Evolutionary conservation across 192 early-diverging fungal genomes (phyloP).

Genomic region (Backusella psychrophila): DNA sequence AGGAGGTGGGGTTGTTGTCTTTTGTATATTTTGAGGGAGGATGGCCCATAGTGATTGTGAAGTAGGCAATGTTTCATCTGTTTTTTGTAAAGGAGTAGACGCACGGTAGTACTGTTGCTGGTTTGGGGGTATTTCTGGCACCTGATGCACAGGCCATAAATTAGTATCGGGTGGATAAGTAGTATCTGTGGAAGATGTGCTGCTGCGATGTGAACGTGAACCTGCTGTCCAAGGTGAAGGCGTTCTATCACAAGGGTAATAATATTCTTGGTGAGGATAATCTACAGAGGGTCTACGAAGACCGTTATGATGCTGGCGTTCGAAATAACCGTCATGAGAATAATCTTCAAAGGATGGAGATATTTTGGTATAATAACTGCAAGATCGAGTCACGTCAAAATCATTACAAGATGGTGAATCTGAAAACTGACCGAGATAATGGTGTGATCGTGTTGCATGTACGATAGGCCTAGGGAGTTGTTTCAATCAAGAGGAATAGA

Average conservation of each 20-base stretch:
- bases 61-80: background rate
- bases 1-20: background rate
- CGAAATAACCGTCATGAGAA: slow-evolving; percentile 4
- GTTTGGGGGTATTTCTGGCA: background rate
- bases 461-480: background rate
- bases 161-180: background rate
- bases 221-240: background rate
- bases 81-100: background rate
- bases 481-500: background rate
- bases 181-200: slow-evolving; percentile 9
- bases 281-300: background rate
- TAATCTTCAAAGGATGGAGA: slow-evolving; percentile 2
- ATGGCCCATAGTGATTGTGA: slow-evolving; percentile 22
- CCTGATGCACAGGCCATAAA: slow-evolving; percentile 12
- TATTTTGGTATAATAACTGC: slow-evolving; percentile 2
- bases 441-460: slow-evolving; percentile 7
- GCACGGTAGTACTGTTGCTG: background rate
- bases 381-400: slow-evolving; percentile 5
- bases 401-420: background rate
- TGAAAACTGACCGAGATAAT: slow-evolving; percentile 3
- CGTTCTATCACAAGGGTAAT: slow-evolving; percentile 1
- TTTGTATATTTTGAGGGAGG: slow-evolving; percentile 10
- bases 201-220: background rate
- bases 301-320: background rate
- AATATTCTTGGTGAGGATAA: background rate